Conservation (phyloP, 2,329 filamentous ascomycete species). For the Diplocarpon rosae region DNA sequence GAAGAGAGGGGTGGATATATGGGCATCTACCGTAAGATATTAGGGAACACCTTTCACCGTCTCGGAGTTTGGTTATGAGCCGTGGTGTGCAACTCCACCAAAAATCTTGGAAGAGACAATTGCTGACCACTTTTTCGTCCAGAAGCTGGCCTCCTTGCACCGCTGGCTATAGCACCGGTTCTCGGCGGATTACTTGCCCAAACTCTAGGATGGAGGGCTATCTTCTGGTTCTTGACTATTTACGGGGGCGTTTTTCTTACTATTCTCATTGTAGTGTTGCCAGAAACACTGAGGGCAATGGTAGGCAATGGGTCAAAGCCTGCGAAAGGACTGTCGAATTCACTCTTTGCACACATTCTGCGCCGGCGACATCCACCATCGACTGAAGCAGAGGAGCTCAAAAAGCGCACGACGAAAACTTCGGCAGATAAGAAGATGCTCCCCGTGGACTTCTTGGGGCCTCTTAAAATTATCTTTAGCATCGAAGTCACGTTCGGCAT, state of each 20-base stretch:
- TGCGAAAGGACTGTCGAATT: conserved; percentile 12
- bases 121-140: too few species aligned
- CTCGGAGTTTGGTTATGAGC: conserved; percentile 3
- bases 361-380: too few species aligned
- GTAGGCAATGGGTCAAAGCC: conserved; percentile 30
- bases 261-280: conserved; percentile 30
- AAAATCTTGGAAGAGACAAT: too few species aligned
- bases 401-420: too few species aligned
- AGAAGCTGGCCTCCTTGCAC: conserved; percentile 25
- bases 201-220: conserved; percentile 36
- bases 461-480: conserved; percentile 19
- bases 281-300: conserved; percentile 33
- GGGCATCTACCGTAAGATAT: conserved; percentile 36
- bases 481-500: conserved; percentile 20
- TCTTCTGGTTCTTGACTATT: conserved; percentile 43
- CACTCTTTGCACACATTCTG: not conserved
- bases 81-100: too few species aligned
- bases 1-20: conserved; percentile 56
- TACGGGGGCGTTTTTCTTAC: conserved; percentile 30
- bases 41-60: too few species aligned
- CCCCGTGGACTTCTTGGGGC: conserved; percentile 16
- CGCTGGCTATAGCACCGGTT: conserved; percentile 34
- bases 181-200: conserved; percentile 36
- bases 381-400: too few species aligned
- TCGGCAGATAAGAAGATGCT: conserved; percentile 7